Evolutionary conservation across 2,329 filamentous ascomycete genomes (phyloP), one percentile per base, ranked within the genome.

Genomic region (Fusarium keratoplasticum): DNA sequence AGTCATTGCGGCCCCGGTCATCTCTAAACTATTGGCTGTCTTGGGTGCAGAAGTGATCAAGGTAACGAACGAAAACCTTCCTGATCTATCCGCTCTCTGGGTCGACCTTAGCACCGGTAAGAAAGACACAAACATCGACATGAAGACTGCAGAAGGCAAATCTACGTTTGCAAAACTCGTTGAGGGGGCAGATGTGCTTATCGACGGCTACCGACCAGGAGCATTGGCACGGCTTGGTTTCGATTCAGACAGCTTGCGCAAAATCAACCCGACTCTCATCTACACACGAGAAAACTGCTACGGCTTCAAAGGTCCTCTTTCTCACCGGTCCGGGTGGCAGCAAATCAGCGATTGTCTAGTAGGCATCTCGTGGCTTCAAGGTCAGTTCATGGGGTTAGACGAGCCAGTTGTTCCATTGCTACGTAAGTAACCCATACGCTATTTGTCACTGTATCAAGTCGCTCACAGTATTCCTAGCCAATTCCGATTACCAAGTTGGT

Each of bases 271-370:
- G n/a, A 80, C 80, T 14, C 72, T 83, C 29, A 76, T 83, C 5
- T 81, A 82, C 61, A 76, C 78, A 14, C 79, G 80, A 16, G 82
- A 83, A 69, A 82, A 83, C 66, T 83, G 81, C 73, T 80, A 83
- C 35, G 82, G 81, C 1, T 83, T 80, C 76, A 78, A 80, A 11
- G 82, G 82, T 0, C 80, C 80, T 7, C 79, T 78, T 71, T 71
- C 64, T 14, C 70, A 80, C 16, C 79, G 81, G 4, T 80, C 80
- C 27, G 81, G 81, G 2, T 83, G 81, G 81, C 81, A 84, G 69
- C 82, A 84, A 69, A 83, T 83, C 47, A 80, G 80, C 25, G 82
- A 83, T 61, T 83, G 81, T 72, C 76, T 82, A 35, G 82, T 81
- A 4, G 82, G 82, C 35, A 77, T 83, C 10, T 79, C 81, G 6